Base-by-base conservation (phyloP, 306 rosid genomes). In the Lathyrus aphaca region DNA sequence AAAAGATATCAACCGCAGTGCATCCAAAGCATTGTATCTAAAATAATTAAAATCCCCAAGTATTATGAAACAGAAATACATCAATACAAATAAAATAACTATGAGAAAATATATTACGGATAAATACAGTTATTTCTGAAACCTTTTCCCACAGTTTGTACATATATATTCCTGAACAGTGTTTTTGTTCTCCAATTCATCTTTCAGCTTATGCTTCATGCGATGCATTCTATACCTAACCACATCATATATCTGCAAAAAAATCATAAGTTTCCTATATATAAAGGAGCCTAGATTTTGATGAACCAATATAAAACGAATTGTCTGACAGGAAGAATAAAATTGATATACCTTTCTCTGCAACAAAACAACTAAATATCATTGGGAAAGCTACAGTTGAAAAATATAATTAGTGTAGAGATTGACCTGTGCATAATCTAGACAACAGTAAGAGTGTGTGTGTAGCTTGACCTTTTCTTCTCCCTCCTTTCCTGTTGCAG, bases 151-250 rank as follows among this genome's bases (percentile, higher is more conserved):
- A 78, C 97, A 93, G 78, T 74, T 90, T 11, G 89, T 89, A 81
- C 98, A 93, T 81, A 90, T 84, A 68, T 93, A 93, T 76, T 90
- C 92, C 71, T 90, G 97, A 84, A 93, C 80, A 35, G 96, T 93
- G 80, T 93, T 90, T 81, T 88, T 93, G 91, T 93, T 90, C 80
- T 93, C 98, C 81, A 93, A 77, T 79, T 93, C 98, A 85, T 90
- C 98, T 88, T 93, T 93, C 85, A 93, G 72, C 88, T 90, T 93
- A 80, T 93, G 90, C 81, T 84, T 90, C 97, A 93, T 85, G 32
- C 97, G 96, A 76, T 93, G 96, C 76, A 93, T 68, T 82, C 98
- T 85, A 85, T 93, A 93, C 88, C 97, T 84, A 27, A 88, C 87
- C 74, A 88, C 98, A 84, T 93, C 98, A 72, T 80, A 85, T 73